phyloP scores from a whole-genome alignment of 768 basidiomycete species.

The Mycena haematopus region DNA sequence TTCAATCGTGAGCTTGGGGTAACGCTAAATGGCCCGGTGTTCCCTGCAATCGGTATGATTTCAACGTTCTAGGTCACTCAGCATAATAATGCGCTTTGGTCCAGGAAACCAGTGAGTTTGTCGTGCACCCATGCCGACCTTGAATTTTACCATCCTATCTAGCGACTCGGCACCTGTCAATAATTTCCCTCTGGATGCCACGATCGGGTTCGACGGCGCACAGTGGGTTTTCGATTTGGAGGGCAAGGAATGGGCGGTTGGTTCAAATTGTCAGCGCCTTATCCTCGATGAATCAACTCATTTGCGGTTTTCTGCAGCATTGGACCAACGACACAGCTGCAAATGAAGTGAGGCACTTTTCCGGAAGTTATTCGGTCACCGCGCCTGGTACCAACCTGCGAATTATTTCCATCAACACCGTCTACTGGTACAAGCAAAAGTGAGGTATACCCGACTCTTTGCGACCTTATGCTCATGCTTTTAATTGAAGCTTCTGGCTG shows the following conservation, averaged over 20 bases:
- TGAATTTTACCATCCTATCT: background rate
- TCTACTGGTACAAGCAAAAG: slow-evolving; percentile 70
- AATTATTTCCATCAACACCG: slow-evolving; percentile 65
- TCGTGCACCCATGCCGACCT: background rate
- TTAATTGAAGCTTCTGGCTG: slow-evolving; percentile 57
- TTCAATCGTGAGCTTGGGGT: slow-evolving; percentile 55
- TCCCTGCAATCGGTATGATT: slow-evolving; percentile 53
- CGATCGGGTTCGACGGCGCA: slow-evolving; percentile 38
- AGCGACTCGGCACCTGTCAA: slow-evolving; percentile 68
- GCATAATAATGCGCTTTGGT: slow-evolving; percentile 10
- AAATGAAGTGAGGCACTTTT: slow-evolving; percentile 49
- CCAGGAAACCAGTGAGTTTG: slow-evolving; percentile 56
- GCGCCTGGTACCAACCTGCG: slow-evolving; percentile 56
- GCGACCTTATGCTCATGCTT: background rate
- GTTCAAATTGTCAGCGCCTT: slow-evolving; percentile 23
- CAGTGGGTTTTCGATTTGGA: slow-evolving; percentile 67
- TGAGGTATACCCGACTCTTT: slow-evolving; percentile 30
- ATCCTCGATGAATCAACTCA: background rate
- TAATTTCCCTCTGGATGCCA: slow-evolving; percentile 59
- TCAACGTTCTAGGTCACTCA: background rate
- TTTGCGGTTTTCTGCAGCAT: slow-evolving; percentile 36
- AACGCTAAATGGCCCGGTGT: slow-evolving; percentile 50
- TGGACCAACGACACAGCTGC: slow-evolving; percentile 55
- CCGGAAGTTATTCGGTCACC: slow-evolving; percentile 60
- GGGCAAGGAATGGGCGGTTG: slow-evolving; percentile 54